A percentile compares a stretch with the other conserved stretches of the same genome.
phyloP scores from a whole-genome alignment of 257 asterid genomes.

The Fraxinus excelsior region DNA sequence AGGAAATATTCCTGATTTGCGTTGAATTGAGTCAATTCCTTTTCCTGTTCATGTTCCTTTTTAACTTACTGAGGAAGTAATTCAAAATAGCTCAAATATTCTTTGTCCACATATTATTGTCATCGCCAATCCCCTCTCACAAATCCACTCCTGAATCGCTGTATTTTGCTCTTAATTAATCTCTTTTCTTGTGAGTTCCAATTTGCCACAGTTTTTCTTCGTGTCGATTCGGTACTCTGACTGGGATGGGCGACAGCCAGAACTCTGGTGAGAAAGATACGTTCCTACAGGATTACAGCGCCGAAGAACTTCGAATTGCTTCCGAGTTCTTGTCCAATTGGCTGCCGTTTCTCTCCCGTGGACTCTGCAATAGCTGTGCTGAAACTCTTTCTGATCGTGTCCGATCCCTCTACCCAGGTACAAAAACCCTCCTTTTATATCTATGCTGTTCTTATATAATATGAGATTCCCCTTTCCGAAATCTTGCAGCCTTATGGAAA shows the following conservation, averaged over 20 bases:
- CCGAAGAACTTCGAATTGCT: constrained; percentile 66
- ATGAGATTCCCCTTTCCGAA: background rate
- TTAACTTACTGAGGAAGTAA: background rate
- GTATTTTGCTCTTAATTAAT: background rate
- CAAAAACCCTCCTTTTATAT: background rate
- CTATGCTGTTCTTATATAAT: background rate
- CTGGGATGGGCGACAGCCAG: constrained; percentile 31
- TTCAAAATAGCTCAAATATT: background rate
- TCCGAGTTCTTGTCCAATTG: constrained; percentile 88
- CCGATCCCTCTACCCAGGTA: constrained; percentile 63
- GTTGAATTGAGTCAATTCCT: no score
- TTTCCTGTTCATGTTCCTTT: no score
- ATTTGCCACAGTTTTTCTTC: background rate
- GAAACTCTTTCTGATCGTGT: constrained; percentile 42
- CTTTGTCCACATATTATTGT: background rate
- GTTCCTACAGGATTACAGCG: constrained; percentile 54
- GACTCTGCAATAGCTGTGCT: constrained; percentile 71
- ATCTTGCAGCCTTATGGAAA: background rate
- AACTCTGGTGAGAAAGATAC: constrained; percentile 39
- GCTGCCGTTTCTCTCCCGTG: constrained; percentile 82
- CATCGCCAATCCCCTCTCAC: background rate
- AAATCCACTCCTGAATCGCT: background rate
- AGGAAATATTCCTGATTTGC: no score
- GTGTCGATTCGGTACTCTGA: background rate
- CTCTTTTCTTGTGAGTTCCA: background rate